These are phyloP conservation scores for Geotrichum carabidarum DNA, from an alignment of 1,139 yeast genomes.

Conservation along the genomic window DNA sequence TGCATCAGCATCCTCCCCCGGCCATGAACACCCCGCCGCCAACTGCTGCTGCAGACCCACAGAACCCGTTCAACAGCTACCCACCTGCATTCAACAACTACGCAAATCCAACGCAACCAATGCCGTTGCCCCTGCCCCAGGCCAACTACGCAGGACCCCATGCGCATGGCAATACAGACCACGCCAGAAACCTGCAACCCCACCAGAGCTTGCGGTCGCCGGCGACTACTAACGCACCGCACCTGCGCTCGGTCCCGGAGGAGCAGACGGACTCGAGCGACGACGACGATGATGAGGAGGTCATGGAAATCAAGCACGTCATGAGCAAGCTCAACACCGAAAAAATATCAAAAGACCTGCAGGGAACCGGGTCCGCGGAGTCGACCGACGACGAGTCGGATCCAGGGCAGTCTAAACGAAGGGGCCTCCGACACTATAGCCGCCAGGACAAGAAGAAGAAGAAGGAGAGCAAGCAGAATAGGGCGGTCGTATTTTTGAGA, in stretches of 20 bases:
- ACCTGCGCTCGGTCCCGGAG: constrained; percentile 14
- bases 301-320: constrained; percentile 34
- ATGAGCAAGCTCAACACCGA: constrained; percentile 26
- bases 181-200: background rate
- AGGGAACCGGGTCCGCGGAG: constrained; percentile 12
- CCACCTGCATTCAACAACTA: background rate
- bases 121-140: background rate
- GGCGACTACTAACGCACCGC: constrained; percentile 7
- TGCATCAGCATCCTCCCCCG: background rate
- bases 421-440: constrained; percentile 18
- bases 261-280: constrained; percentile 5
- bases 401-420: background rate
- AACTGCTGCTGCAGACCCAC: background rate
- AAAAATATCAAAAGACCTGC: constrained; percentile 17
- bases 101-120: too few species aligned
- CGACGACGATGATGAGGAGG: constrained; percentile 25
- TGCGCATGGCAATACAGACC: background rate
- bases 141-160: background rate
- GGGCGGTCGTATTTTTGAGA: constrained; percentile 27
- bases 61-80: background rate
- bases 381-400: background rate
- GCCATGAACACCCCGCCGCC: background rate
- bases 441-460: constrained; percentile 5
- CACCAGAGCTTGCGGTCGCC: background rate
- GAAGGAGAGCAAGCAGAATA: constrained; percentile 10